phyloP scores from a whole-genome alignment of 1,139 yeast species.

The Yamadazyma atmosphaerica region DNA sequence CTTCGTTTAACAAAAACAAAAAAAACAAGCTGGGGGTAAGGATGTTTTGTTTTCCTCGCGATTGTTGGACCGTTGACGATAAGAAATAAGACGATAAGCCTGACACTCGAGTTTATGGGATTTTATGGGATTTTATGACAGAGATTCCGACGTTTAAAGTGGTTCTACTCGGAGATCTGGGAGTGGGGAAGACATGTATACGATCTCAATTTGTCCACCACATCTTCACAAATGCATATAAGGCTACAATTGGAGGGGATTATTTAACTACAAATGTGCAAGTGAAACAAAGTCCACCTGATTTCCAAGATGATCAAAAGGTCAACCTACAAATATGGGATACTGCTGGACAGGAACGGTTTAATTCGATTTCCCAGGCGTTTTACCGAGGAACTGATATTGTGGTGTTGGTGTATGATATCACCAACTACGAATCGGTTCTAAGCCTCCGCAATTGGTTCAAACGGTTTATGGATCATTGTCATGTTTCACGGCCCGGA shows the following conservation, averaged over 20 bases:
- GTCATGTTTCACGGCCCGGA: constrained; percentile 51
- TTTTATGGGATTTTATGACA: neutral
- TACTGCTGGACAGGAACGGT: constrained; percentile 68
- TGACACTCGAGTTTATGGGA: too few species aligned
- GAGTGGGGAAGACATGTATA: constrained; percentile 63
- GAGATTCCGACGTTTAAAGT: constrained; percentile 38
- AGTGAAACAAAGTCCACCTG: constrained; percentile 6
- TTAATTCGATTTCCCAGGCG: constrained; percentile 58
- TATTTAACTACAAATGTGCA: constrained; percentile 49
- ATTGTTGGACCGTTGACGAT: neutral
- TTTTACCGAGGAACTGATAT: constrained; percentile 65
- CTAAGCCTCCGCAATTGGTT: constrained; percentile 54
- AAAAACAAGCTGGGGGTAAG: too few species aligned
- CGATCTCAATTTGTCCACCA: constrained; percentile 61
- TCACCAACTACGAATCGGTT: constrained; percentile 56
- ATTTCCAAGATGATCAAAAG: constrained; percentile 1
- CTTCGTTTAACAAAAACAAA: too few species aligned
- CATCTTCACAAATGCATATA: constrained; percentile 56
- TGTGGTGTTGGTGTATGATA: constrained; percentile 56
- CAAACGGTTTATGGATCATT: constrained; percentile 48
- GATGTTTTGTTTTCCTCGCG: too few species aligned
- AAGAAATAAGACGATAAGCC: neutral
- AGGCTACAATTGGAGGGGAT: constrained; percentile 65
- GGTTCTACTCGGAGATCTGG: constrained; percentile 59
- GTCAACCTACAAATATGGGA: constrained; percentile 61